A percentile compares a stretch with the other conserved stretches of the same genome.
These are phyloP conservation scores for Phytopythium aichiense DNA, from an alignment of 352 stramenopile genomes.

Conservation along the genomic window DNA sequence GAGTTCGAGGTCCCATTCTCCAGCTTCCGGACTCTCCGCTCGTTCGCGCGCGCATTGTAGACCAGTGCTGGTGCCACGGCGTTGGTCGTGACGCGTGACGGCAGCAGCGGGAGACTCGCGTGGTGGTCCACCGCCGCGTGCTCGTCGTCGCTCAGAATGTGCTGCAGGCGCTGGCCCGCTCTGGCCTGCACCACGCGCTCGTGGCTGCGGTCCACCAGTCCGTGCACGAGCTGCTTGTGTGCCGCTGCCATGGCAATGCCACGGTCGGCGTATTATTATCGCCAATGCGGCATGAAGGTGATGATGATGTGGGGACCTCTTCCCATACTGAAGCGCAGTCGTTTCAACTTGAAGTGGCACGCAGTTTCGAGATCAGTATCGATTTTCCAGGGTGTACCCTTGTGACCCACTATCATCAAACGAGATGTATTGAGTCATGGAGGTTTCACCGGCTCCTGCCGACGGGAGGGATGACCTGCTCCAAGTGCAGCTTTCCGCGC, in stretches of 20 bases:
- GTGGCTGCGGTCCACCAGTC: conserved; percentile 54
- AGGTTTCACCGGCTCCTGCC: not conserved
- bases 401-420: not conserved
- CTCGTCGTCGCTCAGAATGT: conserved; percentile 23
- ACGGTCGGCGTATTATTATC: no score
- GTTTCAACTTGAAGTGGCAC: not conserved
- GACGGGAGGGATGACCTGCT: not conserved
- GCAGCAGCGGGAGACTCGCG: not conserved
- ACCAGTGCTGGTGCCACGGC: conserved; percentile 1
- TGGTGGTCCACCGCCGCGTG: not conserved
- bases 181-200: conserved; percentile 54
- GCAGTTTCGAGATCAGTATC: not conserved
- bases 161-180: conserved; percentile 38
- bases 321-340: not conserved
- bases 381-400: not conserved
- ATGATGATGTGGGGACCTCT: no score
- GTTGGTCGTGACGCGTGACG: not conserved
- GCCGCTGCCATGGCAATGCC: conserved; percentile 9
- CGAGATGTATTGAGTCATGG: not conserved
- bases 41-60: conserved; percentile 1
- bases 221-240: conserved; percentile 50
- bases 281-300: no score
- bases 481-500: not conserved
- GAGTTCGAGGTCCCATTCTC: not conserved
- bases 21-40: not conserved